Base-by-base conservation (phyloP, 78 protist species). In the Dictyostelium discoideum region DNA sequence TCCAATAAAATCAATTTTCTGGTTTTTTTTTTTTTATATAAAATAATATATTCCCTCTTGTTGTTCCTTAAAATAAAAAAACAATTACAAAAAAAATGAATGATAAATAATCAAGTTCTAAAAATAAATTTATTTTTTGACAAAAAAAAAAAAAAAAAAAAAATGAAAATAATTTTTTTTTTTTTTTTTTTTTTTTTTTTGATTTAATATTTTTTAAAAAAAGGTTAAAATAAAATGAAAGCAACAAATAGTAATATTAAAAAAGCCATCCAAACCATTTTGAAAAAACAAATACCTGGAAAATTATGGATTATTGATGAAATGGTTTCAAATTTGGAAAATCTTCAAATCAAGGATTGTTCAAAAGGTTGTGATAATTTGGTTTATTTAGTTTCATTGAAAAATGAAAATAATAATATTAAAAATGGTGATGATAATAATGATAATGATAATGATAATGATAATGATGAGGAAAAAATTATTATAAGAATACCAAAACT, bases 351-450 rank as follows among this genome's bases (percentile, higher is more conserved):
- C 54, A 90, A 80, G 73, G 95, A 90, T 72, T 83, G 95, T 72
- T 90, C 95, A 22, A 90, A 90, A 39, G 95, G 95, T 6, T 90
- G 77, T 50, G 95, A 90, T 73, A 90, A 90, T 69, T 48, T 81
- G 69, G 88, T 90, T 9, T 90, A 82, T 82, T 16, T 24, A 14
- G 42, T 57, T 72, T 13, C 48, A 24, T 16, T 54, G 14, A 60
- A 60, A 60, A 60, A 60, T 20, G 3, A 4, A 60, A 60, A 60
- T 3, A 14, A 42, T 2, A 48, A 26, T 54, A 63, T 48, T 20
- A n/a, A 69, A 9, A 7, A 40, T 1, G 46, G 16, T 50, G 39
- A 48, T 32, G 14, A 42, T 18, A 10, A 29, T n/a, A 0, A 63
- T 63, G 22, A 32, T 42, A 3, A 26, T 39, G 65, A 48, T 32